Percentiles rank a stretch among this genome's conserved stretches.
Evolutionary conservation across 2,329 filamentous ascomycete species (phyloP).

Genomic region (Neonectria hederae): DNA sequence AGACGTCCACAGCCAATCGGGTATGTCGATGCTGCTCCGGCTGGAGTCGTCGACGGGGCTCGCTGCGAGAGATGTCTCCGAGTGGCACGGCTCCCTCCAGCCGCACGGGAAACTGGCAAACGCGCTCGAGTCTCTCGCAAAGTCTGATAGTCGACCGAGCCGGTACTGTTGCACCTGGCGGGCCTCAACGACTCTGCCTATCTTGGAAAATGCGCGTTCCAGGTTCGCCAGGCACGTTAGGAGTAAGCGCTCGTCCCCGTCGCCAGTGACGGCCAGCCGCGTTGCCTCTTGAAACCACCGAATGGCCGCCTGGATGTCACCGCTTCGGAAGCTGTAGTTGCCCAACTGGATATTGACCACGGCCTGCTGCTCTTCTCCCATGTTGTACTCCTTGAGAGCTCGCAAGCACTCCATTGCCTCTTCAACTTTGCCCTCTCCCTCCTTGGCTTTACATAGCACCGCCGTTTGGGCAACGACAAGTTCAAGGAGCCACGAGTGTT

Average conservation of each 20-base stretch:
- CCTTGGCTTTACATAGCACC: conserved; percentile 43
- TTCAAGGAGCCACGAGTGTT: conserved; percentile 46
- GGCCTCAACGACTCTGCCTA: conserved; percentile 40
- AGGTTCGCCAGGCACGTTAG: conserved; percentile 48
- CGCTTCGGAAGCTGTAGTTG: conserved; percentile 45
- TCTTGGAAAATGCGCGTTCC: conserved; percentile 41
- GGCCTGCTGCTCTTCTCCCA: conserved; percentile 46
- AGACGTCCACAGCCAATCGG: conserved; percentile 38
- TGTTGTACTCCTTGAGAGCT: conserved; percentile 42
- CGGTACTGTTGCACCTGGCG: conserved; percentile 42
- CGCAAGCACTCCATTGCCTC: conserved; percentile 45
- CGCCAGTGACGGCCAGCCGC: conserved; percentile 39
- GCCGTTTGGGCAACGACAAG: conserved; percentile 46
- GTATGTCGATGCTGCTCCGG: conserved; percentile 29
- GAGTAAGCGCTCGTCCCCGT: conserved; percentile 46
- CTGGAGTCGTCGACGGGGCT: conserved; percentile 30
- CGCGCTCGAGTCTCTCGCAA: conserved; percentile 42
- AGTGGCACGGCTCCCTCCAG: conserved; percentile 16
- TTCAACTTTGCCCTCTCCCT: conserved; percentile 42
- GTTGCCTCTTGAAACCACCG: conserved; percentile 44
- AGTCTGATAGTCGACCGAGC: conserved; percentile 42
- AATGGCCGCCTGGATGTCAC: conserved; percentile 42
- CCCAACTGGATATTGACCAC: conserved; percentile 46
- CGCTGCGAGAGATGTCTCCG: conserved; percentile 28
- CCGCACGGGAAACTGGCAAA: conserved; percentile 31